Base-by-base conservation (phyloP, 495 filamentous ascomycete species). In the Corynascus novoguineensis region DNA sequence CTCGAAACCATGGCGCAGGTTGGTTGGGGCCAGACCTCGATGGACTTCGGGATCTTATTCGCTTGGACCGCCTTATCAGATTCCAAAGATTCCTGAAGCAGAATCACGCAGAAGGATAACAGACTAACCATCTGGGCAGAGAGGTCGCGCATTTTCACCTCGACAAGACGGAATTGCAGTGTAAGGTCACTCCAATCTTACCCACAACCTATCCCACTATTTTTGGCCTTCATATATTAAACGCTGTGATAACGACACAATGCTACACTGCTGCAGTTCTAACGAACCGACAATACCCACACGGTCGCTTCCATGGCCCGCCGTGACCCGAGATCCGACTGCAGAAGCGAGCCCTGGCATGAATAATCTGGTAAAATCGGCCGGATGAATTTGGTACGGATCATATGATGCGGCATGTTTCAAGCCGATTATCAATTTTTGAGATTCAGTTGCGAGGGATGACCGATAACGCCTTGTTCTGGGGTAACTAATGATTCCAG, bases 381-480 rank as follows among this genome's bases (percentile, higher is more conserved):
- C 73, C 73, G 75, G 73, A 53, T 72, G 67, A 76, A 74, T 69
- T 22, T 60, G 4, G 45, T 63, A 71, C 62, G 68, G 69, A 78
- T 76, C 73, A 75, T 75, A 75, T 76, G 72, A 73, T 68, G 64
- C 68, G 64, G 68, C 64, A 32, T 64, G 68, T 66, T 67, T 66
- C 38, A 53, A 58, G 12, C 37, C 34, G 22, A 19, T 38, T 40
- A 50, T 38, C 55, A 52, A 21, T n/a, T 19, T 25, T 37, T 15
- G 9, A 6, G 50, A 10, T 21, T 35, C 29, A 31, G 17, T 32
- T 32, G 28, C 19, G 28, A 48, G 28, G 27, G n/a, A 7, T 51
- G 48, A 51, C 32, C 27, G n/a, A n/a, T n/a, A 31, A 32, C 45
- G 9, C 27, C 27, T 19, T 31, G 6, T 32, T 48, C n/a, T 8